Evolutionary conservation across 2,329 filamentous ascomycete genomes (phyloP), one percentile per base, ranked within the genome.

Genomic region (Claviceps pusilla): DNA sequence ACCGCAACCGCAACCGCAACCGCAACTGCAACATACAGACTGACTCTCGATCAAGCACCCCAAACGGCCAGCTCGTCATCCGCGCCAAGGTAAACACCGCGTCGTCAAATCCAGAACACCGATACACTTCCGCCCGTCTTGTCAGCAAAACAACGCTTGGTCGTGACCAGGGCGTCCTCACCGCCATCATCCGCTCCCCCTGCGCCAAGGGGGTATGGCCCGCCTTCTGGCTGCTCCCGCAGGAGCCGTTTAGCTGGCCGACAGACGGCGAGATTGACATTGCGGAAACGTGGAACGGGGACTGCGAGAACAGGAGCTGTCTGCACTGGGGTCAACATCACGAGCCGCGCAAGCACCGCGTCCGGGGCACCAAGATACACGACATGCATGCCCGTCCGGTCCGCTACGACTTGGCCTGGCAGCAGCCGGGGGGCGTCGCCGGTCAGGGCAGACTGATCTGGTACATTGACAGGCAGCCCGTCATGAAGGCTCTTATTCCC

Each of bases 231-330:
- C 71, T 82, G 52, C 67, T 82, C 6, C 79, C 79, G 0, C 64
- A 70, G 37, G 76, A 82, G 58, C 79, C 78, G 0, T 82, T 81
- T 59, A 64, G 66, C 0, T 82, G 79, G 79, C 79, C 79, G 0
- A 71, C 66, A 0, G 79, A 82, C 56, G 79, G 78, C 54, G 79
- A 82, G 62, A 68, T 82, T 12, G 79, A 82, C 62, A 78, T 82
- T 49, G 74, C 78, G 45, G 79, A 82, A 65, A 75, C 71, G n/a
- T 82, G 78, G 79, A 80, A 82, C 57, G 78, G 73, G 19, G 75
- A 79, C 56, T 62, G 64, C 39, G 68, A 74, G 50, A 82, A 82
- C 61, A 74, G 77, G 54, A 71, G 71, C 0, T 82, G 79, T 60
- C 66, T 82, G 50, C 79, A 82, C 59, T 82, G 79, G 79, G 79